These are phyloP conservation scores for Podosphaera aphanis DNA, from an alignment of 2,329 filamentous ascomycete species.

Conservation along the genomic window DNA sequence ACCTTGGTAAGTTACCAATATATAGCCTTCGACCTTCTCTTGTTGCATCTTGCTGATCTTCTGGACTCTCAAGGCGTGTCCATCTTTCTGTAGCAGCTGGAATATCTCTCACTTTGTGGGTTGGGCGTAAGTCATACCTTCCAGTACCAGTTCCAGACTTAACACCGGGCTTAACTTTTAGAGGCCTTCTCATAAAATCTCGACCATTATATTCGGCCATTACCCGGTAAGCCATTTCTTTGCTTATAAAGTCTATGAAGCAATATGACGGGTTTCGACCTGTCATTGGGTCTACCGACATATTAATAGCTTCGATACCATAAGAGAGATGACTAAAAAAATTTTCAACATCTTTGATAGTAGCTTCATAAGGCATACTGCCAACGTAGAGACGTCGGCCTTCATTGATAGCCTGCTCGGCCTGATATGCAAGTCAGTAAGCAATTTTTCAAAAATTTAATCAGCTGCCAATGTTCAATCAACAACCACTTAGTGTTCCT, in stretches of 20 bases:
- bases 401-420: conserved; percentile 9
- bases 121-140: conserved; percentile 3
- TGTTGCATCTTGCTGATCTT: conserved; percentile 7
- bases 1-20: conserved; percentile 26
- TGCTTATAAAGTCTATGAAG: conserved; percentile 41
- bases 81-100: conserved; percentile 9
- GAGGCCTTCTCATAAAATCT: conserved; percentile 29
- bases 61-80: conserved; percentile 7
- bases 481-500: too few species aligned
- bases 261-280: conserved; percentile 51
- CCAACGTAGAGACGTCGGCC: conserved; percentile 25
- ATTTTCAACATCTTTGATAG: conserved; percentile 23
- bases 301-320: conserved; percentile 34
- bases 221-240: conserved; percentile 31
- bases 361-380: conserved; percentile 30
- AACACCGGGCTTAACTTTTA: conserved; percentile 42
- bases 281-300: conserved; percentile 44
- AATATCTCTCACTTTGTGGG: neutral
- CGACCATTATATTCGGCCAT: conserved; percentile 31
- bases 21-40: conserved; percentile 22
- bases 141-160: conserved; percentile 6
- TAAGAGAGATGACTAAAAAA: conserved; percentile 21
- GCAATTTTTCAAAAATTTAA: neutral
- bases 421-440: conserved; percentile 2
- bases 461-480: too few species aligned